Conservation (phyloP, 2,329 filamentous ascomycete species). For the Didymella sp. region DNA sequence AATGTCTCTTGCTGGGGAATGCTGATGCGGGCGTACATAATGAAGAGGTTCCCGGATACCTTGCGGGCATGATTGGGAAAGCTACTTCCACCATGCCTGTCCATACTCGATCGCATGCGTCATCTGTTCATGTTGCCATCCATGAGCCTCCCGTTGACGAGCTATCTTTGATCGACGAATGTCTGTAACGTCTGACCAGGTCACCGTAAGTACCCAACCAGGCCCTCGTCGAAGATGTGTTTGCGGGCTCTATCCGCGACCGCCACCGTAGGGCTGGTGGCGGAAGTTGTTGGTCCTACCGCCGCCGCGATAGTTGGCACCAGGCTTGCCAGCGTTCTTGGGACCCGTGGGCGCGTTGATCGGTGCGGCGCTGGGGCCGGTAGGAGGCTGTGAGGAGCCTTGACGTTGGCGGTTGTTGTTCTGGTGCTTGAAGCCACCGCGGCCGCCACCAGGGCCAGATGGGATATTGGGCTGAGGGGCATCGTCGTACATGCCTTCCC, state of each 20-base stretch:
- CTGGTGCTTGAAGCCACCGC: slow-evolving; percentile 49
- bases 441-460: slow-evolving; percentile 54
- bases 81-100: not conserved
- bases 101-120: not conserved
- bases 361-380: slow-evolving; percentile 58
- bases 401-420: slow-evolving; percentile 48
- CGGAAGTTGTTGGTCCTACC: slow-evolving; percentile 56
- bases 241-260: slow-evolving; percentile 23
- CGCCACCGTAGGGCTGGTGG: slow-evolving; percentile 44
- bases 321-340: slow-evolving; percentile 90
- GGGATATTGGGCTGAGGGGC: slow-evolving; percentile 79
- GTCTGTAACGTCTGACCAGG: not conserved
- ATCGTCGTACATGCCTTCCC: slow-evolving; percentile 99
- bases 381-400: slow-evolving; percentile 51
- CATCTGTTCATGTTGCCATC: not conserved
- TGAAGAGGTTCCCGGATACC: not conserved
- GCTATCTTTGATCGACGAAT: not conserved
- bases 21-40: not conserved
- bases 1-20: not conserved
- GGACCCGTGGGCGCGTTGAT: slow-evolving; percentile 91
- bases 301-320: slow-evolving; percentile 91
- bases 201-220: not conserved
- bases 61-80: not conserved
- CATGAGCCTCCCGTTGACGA: not conserved
- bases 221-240: not conserved